phyloP scores from a whole-genome alignment of 2,329 filamentous ascomycete genomes.

The Dactylellina sp. region DNA sequence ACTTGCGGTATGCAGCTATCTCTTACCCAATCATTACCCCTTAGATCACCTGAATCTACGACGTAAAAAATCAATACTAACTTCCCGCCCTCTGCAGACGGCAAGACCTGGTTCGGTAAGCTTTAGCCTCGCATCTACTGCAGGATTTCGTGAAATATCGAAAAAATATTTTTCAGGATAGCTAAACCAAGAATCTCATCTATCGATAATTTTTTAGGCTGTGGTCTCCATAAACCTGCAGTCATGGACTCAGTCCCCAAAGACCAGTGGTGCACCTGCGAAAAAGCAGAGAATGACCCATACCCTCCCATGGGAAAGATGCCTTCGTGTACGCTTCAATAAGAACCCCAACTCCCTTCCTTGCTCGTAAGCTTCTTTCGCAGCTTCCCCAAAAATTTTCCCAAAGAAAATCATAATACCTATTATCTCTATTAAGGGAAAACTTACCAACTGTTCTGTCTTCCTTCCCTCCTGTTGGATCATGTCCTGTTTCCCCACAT shows the following conservation, averaged over 20 bases:
- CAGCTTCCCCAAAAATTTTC: conserved; percentile 2
- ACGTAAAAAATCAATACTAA: not conserved
- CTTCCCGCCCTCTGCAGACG: conserved; percentile 46
- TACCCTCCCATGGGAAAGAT: conserved; percentile 48
- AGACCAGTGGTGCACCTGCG: conserved; percentile 44
- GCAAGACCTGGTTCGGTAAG: conserved; percentile 56
- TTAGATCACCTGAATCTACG: conserved; percentile 15
- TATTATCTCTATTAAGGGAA: conserved; percentile 1
- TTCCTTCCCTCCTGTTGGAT: not conserved
- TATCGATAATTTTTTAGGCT: conserved; percentile 25
- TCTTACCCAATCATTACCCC: conserved; percentile 17
- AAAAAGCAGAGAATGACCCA: conserved; percentile 20
- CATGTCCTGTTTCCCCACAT: not conserved
- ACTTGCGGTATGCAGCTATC: conserved; percentile 39
- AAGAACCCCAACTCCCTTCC: not conserved
- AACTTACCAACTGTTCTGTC: not conserved
- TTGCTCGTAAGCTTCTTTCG: conserved; percentile 9
- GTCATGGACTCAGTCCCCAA: conserved; percentile 37
- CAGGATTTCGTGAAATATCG: not conserved
- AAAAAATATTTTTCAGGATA: not conserved
- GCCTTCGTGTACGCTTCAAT: conserved; percentile 51
- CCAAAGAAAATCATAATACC: too few relatives aligned
- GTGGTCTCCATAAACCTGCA: conserved; percentile 29
- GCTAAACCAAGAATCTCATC: not conserved
- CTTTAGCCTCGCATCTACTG: not conserved